Percentiles rank a stretch among this genome's conserved stretches.
Conservation (phyloP, 768 basidiomycete genomes). For the Amanita rubescens region DNA sequence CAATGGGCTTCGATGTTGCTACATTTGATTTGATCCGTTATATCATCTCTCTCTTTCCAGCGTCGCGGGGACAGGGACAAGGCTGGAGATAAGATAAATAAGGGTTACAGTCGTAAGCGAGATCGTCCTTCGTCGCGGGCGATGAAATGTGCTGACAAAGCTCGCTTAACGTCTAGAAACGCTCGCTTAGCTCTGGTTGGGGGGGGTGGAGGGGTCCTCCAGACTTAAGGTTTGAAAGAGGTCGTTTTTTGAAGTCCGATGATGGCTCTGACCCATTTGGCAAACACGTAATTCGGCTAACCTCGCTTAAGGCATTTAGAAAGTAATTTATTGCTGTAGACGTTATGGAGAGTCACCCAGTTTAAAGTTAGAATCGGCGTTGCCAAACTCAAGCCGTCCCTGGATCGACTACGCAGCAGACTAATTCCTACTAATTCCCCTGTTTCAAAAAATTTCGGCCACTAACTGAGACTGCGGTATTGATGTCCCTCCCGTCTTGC, state of each 20-base stretch:
- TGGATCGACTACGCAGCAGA: no score
- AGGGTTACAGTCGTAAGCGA: background rate
- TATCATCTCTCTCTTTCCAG: background rate
- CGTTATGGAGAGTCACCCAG: no score
- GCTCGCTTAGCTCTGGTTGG: conserved; percentile 1
- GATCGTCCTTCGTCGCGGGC: background rate
- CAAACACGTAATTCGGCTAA: conserved; percentile 1
- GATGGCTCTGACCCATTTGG: conserved; percentile 1
- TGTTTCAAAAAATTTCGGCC: no score
- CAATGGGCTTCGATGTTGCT: no score
- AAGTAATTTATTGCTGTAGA: no score
- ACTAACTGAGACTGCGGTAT: no score
- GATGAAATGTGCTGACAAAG: conserved; percentile 1
- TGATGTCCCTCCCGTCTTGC: no score
- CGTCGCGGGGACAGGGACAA: background rate
- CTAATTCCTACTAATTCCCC: no score
- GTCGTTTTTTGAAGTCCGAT: conserved; percentile 1
- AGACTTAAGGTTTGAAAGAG: background rate
- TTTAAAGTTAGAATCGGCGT: no score
- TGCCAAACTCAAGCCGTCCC: no score
- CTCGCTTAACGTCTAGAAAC: background rate
- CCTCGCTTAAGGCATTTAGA: conserved; percentile 1
- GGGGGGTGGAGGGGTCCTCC: background rate
- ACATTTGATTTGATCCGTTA: no score
- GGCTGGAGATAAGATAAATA: background rate